phyloP scores from a whole-genome alignment of 768 basidiomycete genomes.

The Podaxis rugospora region DNA sequence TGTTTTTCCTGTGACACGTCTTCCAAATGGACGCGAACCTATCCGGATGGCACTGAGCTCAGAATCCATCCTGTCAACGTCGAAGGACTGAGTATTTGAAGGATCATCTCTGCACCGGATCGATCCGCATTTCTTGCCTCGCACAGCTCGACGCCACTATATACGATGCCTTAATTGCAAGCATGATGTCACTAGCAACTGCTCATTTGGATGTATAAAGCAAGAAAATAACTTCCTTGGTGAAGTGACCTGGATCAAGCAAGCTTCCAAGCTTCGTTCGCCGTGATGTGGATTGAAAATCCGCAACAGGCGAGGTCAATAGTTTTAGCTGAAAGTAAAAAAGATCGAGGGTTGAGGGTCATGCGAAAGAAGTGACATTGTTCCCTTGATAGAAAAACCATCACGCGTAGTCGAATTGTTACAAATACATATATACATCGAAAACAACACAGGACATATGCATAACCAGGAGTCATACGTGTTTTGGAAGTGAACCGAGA shows the following conservation, averaged over 20 bases:
- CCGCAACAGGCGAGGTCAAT: not conserved
- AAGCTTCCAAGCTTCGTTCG: not conserved
- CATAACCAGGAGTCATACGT: not conserved
- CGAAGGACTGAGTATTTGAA: not conserved
- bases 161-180: not conserved
- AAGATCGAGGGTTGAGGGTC: not conserved
- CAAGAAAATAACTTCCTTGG: not conserved
- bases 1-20: not conserved
- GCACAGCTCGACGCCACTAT: not conserved
- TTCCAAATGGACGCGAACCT: not conserved
- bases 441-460: not conserved
- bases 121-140: not conserved
- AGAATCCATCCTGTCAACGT: constrained; percentile 8
- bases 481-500: not conserved
- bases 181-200: not conserved
- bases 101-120: not conserved
- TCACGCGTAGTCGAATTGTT: not conserved
- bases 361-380: not conserved
- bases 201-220: not conserved
- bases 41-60: not conserved
- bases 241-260: not conserved
- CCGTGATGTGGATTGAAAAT: not conserved
- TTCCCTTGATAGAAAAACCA: not conserved
- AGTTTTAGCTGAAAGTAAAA: not conserved
- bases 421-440: not conserved